Evolutionary conservation across 495 filamentous ascomycete genomes (phyloP).

Genomic region (Penicillium lagena): DNA sequence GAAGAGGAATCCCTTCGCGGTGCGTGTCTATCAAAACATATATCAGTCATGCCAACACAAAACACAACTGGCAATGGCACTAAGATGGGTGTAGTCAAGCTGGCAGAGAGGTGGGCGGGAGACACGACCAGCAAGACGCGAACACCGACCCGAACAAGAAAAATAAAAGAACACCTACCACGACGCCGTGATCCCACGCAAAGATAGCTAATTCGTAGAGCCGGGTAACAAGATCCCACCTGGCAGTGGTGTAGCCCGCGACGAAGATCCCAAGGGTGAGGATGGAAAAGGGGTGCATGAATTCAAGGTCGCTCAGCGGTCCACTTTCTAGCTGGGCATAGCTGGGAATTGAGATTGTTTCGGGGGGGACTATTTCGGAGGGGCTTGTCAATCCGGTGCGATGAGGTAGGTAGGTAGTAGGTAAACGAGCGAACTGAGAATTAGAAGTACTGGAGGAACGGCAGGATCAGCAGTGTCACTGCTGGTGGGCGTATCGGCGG

Average conservation of each 20-base stretch:
- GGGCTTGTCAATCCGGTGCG: too few relatives aligned
- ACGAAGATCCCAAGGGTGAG: constrained; percentile 95
- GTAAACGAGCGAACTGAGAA: too few relatives aligned
- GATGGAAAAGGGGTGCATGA: constrained; percentile 95
- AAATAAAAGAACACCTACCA: constrained; percentile 52
- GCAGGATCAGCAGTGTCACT: too few relatives aligned
- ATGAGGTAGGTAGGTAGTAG: too few relatives aligned
- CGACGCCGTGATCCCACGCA: constrained; percentile 97
- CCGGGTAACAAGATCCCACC: constrained; percentile 95
- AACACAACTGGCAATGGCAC: too few relatives aligned
- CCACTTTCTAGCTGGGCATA: constrained; percentile 29
- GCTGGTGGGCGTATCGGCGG: too few relatives aligned
- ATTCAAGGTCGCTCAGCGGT: constrained; percentile 36
- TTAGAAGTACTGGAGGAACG: too few relatives aligned
- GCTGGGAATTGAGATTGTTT: constrained; percentile 7
- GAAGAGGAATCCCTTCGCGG: constrained; percentile 66
- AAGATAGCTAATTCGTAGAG: constrained; percentile 94
- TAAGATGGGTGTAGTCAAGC: neutral
- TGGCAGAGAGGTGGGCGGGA: constrained; percentile 9
- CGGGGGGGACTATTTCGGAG: neutral
- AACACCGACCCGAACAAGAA: neutral
- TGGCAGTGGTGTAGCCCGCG: constrained; percentile 97
- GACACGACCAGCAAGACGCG: neutral
- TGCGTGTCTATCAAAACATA: constrained; percentile 46
- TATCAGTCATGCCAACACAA: too few relatives aligned